A percentile compares a stretch with the other conserved stretches of the same genome.
These are phyloP conservation scores for Rhodosporidiobolus odoratus DNA, from an alignment of 768 basidiomycete genomes.

Conservation along the genomic window DNA sequence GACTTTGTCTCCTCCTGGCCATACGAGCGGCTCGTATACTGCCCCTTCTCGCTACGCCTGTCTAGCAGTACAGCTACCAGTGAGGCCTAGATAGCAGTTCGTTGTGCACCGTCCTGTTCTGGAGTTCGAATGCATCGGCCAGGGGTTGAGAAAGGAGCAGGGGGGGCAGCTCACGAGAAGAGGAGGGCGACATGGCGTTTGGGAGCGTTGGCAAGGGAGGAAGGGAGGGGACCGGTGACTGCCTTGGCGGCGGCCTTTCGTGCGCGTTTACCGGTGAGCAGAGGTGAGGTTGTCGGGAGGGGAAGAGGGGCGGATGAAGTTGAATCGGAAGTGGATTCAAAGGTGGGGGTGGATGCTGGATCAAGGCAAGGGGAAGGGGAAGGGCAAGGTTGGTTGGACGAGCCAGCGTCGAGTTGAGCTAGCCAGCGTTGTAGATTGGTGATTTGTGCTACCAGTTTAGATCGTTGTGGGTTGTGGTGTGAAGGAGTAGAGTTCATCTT, in stretches of 20 bases:
- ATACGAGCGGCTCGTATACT: no score
- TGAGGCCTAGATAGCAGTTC: no score
- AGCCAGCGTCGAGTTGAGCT: conserved; percentile 2
- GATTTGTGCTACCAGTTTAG: conserved; percentile 16
- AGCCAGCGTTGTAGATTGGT: conserved; percentile 16
- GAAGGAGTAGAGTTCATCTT: no score
- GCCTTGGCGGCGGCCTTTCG: background rate
- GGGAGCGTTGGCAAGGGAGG: conserved; percentile 46
- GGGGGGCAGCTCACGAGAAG: conserved; percentile 52
- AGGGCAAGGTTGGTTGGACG: background rate
- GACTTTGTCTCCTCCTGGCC: no score
- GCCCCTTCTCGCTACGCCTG: no score
- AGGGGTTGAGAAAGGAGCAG: background rate
- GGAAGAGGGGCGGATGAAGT: background rate
- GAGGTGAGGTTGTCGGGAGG: background rate
- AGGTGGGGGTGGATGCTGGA: background rate
- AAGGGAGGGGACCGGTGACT: conserved; percentile 16
- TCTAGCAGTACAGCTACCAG: no score
- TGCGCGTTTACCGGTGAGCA: conserved; percentile 1
- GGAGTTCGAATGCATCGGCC: no score
- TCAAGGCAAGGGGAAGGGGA: background rate
- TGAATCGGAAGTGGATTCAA: no score
- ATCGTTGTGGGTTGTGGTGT: conserved; percentile 8
- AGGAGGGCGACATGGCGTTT: conserved; percentile 86
- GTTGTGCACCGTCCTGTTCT: background rate